Base-by-base conservation (phyloP, 2,329 filamentous ascomycete genomes). In the Apiospora arundinis region DNA sequence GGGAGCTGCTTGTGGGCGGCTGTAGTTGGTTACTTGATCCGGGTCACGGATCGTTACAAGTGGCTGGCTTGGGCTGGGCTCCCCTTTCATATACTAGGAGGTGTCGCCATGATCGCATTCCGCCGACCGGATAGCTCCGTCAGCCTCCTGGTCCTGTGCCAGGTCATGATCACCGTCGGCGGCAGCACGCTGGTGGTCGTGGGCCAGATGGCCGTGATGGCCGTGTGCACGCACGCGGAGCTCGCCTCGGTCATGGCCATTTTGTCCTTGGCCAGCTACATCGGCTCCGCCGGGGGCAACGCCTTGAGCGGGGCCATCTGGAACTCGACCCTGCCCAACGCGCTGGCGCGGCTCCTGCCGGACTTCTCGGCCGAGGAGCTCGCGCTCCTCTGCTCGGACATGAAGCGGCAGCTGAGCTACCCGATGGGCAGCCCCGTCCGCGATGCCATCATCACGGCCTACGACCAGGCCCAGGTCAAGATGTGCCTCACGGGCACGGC, bases 141-240 rank as follows among this genome's bases (percentile, higher is more conserved):
- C n/a, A 81, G 85, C 18, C 86, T 86, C 77, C 83, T 91, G 11
- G 81, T 91, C 74, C 87, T 88, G 77, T 89, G 87, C 65, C 89
- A 92, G 77, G 85, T 91, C 69, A 83, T 91, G 67, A 80, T 80
- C 70, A 86, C 89, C 7, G 84, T 89, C 45, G 87, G 87, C 12
- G 89, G 88, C 6, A 88, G 88, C 37, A 83, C 87, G 7, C 81
- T 89, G 11, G 88, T 90, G 70, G 88, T 91, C 68, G 84, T 84
- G 67, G 85, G 88, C 70, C 87, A 91, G 75, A 84, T 91, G 70
- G 87, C 88, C 9, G 86, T 89, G 68, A 89, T 91, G 82, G 88
- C 89, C 1, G 89, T 86, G 2, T 85, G 86, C 21, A 85, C 85
- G 71, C 88, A 89, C 68, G 83, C 87, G 69, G 84, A 89, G 56